Evolutionary conservation across 208 protist genomes (phyloP).

Genomic region (Trypanosomatidae sp.): DNA sequence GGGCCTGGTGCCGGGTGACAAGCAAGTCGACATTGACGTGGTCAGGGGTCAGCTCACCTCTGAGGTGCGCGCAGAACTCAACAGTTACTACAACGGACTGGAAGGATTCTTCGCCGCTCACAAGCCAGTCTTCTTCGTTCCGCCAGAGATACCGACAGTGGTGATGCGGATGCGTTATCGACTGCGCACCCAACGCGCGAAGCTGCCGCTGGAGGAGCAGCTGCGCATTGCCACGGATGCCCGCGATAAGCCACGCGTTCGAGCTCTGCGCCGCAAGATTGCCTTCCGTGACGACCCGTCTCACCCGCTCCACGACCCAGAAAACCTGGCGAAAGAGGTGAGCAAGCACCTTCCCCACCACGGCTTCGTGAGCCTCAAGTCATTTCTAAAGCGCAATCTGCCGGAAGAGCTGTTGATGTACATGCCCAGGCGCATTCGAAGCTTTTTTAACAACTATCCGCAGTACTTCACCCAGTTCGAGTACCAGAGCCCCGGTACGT

Average conservation of each 20-base stretch:
- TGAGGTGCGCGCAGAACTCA: constrained; percentile 42
- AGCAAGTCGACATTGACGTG: constrained; percentile 46
- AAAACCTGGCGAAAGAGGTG: constrained; percentile 87
- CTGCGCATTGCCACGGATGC: constrained; percentile 61
- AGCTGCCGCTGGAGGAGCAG: constrained; percentile 83
- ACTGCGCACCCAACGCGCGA: constrained; percentile 53
- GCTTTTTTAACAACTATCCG: constrained; percentile 84
- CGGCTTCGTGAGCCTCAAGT: constrained; percentile 65
- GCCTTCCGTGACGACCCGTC: constrained; percentile 83
- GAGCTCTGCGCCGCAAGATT: constrained; percentile 73
- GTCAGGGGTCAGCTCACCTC: constrained; percentile 36
- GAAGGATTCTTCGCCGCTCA: constrained; percentile 61
- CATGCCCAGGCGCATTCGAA: constrained; percentile 65
- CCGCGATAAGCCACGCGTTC: constrained; percentile 65
- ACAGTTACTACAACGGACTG: constrained; percentile 63
- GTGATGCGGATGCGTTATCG: constrained; percentile 83
- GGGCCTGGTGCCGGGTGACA: constrained; percentile 46
- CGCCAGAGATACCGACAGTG: constrained; percentile 45
- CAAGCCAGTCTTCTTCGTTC: constrained; percentile 67
- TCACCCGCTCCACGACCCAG: constrained; percentile 87
- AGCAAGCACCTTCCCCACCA: constrained; percentile 69
- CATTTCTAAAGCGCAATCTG: constrained; percentile 61
- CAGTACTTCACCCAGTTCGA: constrained; percentile 89
- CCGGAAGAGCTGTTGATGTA: constrained; percentile 79
- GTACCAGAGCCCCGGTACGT: constrained; percentile 65